These are phyloP conservation scores for Penicillium chermesinum DNA, from an alignment of 495 filamentous ascomycete genomes.

Conservation along the genomic window DNA sequence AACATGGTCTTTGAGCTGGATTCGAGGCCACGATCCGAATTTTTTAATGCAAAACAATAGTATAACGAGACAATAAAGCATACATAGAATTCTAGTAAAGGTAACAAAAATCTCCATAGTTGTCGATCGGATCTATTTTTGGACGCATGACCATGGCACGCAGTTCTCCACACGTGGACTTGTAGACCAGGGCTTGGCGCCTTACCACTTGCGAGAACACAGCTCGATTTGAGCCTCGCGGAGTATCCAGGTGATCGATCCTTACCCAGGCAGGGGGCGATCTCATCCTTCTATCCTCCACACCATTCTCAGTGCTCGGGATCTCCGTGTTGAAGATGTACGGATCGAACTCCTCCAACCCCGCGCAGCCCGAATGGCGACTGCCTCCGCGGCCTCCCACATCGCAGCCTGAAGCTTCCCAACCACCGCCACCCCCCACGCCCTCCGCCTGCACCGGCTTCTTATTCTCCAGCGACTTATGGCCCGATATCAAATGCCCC, in stretches of 20 bases:
- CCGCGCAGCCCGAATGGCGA: slow-evolving; percentile 45
- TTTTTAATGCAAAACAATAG: neutral
- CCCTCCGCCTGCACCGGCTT: slow-evolving; percentile 13
- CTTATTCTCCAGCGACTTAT: slow-evolving; percentile 40
- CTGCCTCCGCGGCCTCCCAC: slow-evolving; percentile 18
- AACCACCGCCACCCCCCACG: slow-evolving; percentile 19
- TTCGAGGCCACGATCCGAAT: neutral
- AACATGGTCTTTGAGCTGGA: neutral
- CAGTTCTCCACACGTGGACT: neutral
- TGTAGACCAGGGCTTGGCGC: too few relatives aligned
- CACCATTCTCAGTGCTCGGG: neutral
- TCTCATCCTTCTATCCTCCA: neutral
- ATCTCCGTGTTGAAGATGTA: slow-evolving; percentile 18
- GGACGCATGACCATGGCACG: neutral
- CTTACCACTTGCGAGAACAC: too few relatives aligned
- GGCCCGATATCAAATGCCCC: slow-evolving; percentile 31
- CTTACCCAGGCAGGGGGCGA: neutral
- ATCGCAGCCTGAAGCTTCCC: slow-evolving; percentile 13
- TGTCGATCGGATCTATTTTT: neutral
- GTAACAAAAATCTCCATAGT: too few relatives aligned
- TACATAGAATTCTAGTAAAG: too few relatives aligned
- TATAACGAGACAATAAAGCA: neutral
- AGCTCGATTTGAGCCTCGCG: too few relatives aligned
- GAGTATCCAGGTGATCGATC: neutral
- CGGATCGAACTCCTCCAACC: slow-evolving; percentile 16